Evolutionary conservation across 2,329 filamentous ascomycete genomes (phyloP), one percentile per base, ranked within the genome.

Genomic region (Arthroderma uncinatum): DNA sequence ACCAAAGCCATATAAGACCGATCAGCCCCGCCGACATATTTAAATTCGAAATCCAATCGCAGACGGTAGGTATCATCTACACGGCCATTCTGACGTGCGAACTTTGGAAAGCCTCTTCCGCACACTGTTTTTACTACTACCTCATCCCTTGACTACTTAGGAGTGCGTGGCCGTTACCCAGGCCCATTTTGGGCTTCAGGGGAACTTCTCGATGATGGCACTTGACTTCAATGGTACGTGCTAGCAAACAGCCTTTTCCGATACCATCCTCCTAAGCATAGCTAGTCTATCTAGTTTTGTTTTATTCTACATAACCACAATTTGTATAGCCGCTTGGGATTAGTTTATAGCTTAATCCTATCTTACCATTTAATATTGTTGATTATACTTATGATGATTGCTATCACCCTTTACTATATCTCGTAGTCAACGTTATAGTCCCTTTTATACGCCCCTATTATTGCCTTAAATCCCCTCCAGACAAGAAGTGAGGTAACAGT

Each of bases 1-100:
- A 88, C 86, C 66, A 87, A 87, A 74, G 86, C 86, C 72, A 87
- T 90, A 66, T 91, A 76, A 79, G 30, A 9, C n/a, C 6, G n/a
- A 14, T 23, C 50, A 30, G 14, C 14, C 6, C 12, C 9, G n/a
- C 21, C 14, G 44, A 48, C 10, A 25, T 12, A 48, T 9, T 48
- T 48, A 14, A 28, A n/a, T 10, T 19, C 21, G 44, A 48, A 16
- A 10, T 4, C 21, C 25, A n/a, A 21, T 28, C 6, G 21, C 44
- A 25, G 44, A 48, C 44, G 44, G 44, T 48, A 48, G 21, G 44
- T 48, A 28, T 48, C 23, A 48, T 48, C 44, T 28, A 48, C 44
- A 6, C 33, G 33, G 12, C 33, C 33, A 34, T 34, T 6, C 12
- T 12, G 12, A 5, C 33, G 12, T 34, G 44, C 25, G 21, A 25